Base-by-base conservation (phyloP, 2,329 filamentous ascomycete genomes). In the Alternaria panax region DNA sequence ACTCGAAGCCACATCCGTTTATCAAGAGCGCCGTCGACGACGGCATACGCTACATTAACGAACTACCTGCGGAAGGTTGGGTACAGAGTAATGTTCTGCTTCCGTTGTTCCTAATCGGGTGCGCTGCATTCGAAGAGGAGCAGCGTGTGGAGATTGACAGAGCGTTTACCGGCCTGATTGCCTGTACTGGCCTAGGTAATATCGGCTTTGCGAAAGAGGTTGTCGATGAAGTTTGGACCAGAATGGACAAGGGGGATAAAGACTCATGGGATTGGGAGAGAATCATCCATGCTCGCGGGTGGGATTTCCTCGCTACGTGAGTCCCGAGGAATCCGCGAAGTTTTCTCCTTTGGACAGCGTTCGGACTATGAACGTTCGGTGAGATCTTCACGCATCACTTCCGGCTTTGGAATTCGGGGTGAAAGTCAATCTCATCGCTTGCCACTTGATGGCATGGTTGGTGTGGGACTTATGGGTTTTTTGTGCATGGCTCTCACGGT, bases 91-190 rank as follows among this genome's bases (percentile, higher is more conserved):
- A 88, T 51, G 80, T 89, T 27, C 76, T 88, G 7, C 85, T 88
- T 80, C 87, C 87, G 3, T 71, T 88, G 24, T 88, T 88, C 74
- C 74, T 88, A 7, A 81, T 89, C 6, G 86, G 86, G 2, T 88
- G 86, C 65, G 86, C 86, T 1, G 85, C 87, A 4, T 88, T 88
- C 64, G 78, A 85, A 30, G 71, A 79, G 1, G 72, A 79, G 18
- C 86, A 89, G 63, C 81, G 86, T 25, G 79, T 83, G n/a, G 81
- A 84, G 54, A 85, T 89, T 60, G 76, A 79, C 51, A 76, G 79
- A 40, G 84, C 84, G 6, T 87, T 88, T 52, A 81, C 83, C 22
- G 79, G 81, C 16, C 76, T 88, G 56, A 82, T 86, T 66, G 80
- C 81, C 4, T 87, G 85, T 72, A 86, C 84, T 7, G 83, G 82